A percentile compares a stretch with the other conserved stretches of the same genome.
These are phyloP conservation scores for Dothistroma septosporum DNA, from an alignment of 2,329 filamentous ascomycete species.

Conservation along the genomic window DNA sequence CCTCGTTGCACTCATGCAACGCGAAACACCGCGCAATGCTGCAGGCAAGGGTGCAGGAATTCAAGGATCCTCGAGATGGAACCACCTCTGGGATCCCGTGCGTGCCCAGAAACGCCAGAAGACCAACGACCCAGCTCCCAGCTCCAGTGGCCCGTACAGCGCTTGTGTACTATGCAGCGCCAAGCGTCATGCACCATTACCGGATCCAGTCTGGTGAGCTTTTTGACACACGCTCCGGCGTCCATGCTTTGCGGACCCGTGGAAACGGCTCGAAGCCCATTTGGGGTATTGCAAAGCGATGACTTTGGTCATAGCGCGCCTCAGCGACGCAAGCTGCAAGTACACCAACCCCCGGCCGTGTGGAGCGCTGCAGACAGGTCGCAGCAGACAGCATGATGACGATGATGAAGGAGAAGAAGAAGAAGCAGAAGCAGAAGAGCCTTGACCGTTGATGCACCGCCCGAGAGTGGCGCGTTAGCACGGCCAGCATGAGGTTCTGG, in stretches of 20 bases:
- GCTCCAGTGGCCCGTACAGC: conserved; percentile 22
- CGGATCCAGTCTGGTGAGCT: conserved; percentile 19
- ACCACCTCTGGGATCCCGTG: conserved; percentile 18
- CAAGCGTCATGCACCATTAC: conserved; percentile 17
- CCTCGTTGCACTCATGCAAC: conserved; percentile 24
- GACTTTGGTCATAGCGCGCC: not conserved
- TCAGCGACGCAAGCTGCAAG: not conserved
- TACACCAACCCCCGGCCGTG: not conserved
- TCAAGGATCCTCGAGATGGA: conserved; percentile 21
- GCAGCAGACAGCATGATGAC: not conserved
- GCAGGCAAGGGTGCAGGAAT: conserved; percentile 20
- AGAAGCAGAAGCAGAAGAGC: too few relatives aligned
- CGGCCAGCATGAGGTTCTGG: conserved; percentile 3
- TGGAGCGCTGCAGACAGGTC: not conserved
- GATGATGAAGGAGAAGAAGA: too few relatives aligned
- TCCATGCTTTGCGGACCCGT: conserved; percentile 12
- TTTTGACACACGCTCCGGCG: conserved; percentile 26
- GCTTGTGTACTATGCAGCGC: conserved; percentile 20
- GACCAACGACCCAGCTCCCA: conserved; percentile 21
- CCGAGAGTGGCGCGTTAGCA: conserved; percentile 7
- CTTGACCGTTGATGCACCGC: not conserved
- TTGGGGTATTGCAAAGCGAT: conserved; percentile 20
- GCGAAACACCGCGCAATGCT: conserved; percentile 26
- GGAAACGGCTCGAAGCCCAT: conserved; percentile 13
- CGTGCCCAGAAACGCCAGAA: conserved; percentile 18